These are phyloP conservation scores for Phytophthora capsici DNA, from an alignment of 352 stramenopile genomes.

Conservation along the genomic window DNA sequence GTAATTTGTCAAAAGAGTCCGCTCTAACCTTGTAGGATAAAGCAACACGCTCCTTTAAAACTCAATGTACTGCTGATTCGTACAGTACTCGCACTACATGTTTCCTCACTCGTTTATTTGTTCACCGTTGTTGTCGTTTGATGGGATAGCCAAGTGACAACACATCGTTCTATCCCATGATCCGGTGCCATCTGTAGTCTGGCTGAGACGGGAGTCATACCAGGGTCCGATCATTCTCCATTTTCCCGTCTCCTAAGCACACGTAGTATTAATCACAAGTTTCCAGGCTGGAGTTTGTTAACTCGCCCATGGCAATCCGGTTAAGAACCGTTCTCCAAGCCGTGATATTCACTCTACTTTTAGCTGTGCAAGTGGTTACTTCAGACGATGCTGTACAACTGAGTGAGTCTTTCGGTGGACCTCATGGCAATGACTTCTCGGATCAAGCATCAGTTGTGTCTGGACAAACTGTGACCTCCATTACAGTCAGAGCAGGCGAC, in stretches of 20 bases:
- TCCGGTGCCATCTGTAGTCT: too few species aligned
- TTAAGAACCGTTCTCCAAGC: neutral
- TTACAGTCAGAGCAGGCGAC: constrained; percentile 23
- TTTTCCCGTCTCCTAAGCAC: constrained; percentile 4
- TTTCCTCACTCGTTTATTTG: too few species aligned
- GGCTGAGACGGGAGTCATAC: constrained; percentile 5
- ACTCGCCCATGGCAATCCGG: constrained; percentile 2
- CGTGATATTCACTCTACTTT: neutral
- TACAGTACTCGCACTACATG: neutral
- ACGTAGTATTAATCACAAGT: neutral
- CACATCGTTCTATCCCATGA: neutral
- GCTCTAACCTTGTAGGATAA: too few species aligned
- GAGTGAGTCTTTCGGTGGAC: constrained; percentile 27
- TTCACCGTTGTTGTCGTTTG: too few species aligned
- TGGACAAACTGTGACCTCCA: constrained; percentile 17
- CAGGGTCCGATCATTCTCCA: constrained; percentile 1
- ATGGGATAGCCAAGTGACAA: neutral
- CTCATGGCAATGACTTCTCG: constrained; percentile 29
- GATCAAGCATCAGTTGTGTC: constrained; percentile 23
- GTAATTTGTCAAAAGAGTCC: too few species aligned
- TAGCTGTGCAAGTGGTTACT: neutral
- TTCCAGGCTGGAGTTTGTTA: neutral
- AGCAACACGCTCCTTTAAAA: neutral
- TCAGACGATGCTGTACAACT: constrained; percentile 23
- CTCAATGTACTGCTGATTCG: neutral